Conservation (phyloP, 2,329 filamentous ascomycete genomes). For the Pseudogymnoascus sp. region DNA sequence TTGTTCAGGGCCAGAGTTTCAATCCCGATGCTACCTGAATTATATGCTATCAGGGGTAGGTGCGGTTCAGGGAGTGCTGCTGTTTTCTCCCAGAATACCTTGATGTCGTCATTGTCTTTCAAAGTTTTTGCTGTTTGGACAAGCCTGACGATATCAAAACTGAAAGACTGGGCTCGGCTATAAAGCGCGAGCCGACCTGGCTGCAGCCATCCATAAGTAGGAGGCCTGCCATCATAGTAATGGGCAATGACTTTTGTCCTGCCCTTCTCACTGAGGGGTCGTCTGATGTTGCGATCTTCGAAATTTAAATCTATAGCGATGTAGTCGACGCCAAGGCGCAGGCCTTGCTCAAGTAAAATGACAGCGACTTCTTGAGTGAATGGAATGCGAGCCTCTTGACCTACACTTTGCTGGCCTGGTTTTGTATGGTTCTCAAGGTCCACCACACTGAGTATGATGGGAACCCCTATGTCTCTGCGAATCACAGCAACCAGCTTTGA, state of each 20-base stretch:
- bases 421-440: slow-evolving; percentile 27
- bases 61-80: slow-evolving; percentile 17
- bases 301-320: slow-evolving; percentile 53
- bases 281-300: slow-evolving; percentile 35
- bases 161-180: slow-evolving; percentile 39
- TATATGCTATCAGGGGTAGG: slow-evolving; percentile 40
- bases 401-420: background rate
- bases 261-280: slow-evolving; percentile 39
- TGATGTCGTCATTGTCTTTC: slow-evolving; percentile 39
- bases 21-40: slow-evolving; percentile 44
- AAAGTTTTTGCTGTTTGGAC: slow-evolving; percentile 40
- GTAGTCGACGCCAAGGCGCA: slow-evolving; percentile 59
- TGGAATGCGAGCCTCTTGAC: background rate
- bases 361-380: slow-evolving; percentile 35
- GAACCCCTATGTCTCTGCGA: slow-evolving; percentile 45
- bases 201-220: slow-evolving; percentile 38
- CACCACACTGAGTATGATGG: slow-evolving; percentile 50
- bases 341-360: slow-evolving; percentile 51
- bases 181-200: slow-evolving; percentile 40
- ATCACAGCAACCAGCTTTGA: slow-evolving; percentile 48
- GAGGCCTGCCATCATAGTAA: slow-evolving; percentile 31
- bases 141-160: slow-evolving; percentile 48
- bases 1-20: slow-evolving; percentile 48
- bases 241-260: slow-evolving; percentile 46
- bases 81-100: slow-evolving; percentile 21